Evolutionary conservation across 495 filamentous ascomycete genomes (phyloP).

Genomic region (Xanthoparmelia taractica): DNA sequence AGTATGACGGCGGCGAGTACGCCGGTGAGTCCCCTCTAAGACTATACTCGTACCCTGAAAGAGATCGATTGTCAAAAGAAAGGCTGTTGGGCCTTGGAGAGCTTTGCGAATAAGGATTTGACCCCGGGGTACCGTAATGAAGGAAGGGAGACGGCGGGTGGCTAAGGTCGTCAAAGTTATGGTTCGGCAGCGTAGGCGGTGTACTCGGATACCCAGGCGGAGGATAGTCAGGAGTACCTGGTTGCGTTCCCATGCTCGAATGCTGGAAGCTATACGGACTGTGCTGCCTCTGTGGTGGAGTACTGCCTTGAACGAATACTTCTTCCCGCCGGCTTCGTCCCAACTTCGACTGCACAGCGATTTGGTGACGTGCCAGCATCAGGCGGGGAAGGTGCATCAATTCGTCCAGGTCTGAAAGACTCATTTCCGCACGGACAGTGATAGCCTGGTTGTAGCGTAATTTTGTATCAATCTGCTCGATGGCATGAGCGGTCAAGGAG

Average conservation of each 20-base stretch:
- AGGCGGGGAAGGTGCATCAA: slow-evolving; percentile 25
- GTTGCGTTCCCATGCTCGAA: slow-evolving; percentile 24
- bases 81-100: slow-evolving; percentile 20
- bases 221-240: slow-evolving; percentile 24
- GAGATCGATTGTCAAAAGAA: slow-evolving; percentile 24
- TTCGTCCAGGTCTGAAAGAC: slow-evolving; percentile 22
- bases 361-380: slow-evolving; percentile 18
- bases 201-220: slow-evolving; percentile 20
- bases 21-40: slow-evolving; percentile 22
- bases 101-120: slow-evolving; percentile 22
- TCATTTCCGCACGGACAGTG: slow-evolving; percentile 18
- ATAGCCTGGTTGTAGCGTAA: slow-evolving; percentile 31
- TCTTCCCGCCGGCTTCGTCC: slow-evolving; percentile 12
- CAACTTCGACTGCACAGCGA: slow-evolving; percentile 15
- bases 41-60: slow-evolving; percentile 23
- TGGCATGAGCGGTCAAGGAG: slow-evolving; percentile 62
- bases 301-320: slow-evolving; percentile 6
- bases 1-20: slow-evolving; percentile 25
- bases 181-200: slow-evolving; percentile 21
- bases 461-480: slow-evolving; percentile 68
- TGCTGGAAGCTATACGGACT: slow-evolving; percentile 25
- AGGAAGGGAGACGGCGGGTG: slow-evolving; percentile 27
- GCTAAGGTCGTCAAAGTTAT: slow-evolving; percentile 26
- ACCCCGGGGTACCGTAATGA: slow-evolving; percentile 19
- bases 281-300: slow-evolving; percentile 17